phyloP scores from a whole-genome alignment of 306 rosid species.

The Quercus dentata region DNA sequence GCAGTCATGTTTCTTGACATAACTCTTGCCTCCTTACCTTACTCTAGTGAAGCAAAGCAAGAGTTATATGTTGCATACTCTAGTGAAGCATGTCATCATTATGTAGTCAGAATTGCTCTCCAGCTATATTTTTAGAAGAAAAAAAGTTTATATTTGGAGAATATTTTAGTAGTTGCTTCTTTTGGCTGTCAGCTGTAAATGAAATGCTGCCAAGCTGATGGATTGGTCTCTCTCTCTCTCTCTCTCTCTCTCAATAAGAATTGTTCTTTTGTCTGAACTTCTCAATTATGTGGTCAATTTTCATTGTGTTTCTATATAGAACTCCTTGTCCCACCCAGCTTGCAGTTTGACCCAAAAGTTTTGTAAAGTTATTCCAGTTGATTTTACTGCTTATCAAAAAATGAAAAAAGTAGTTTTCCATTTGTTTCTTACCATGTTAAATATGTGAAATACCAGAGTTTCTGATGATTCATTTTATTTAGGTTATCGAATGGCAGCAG shows the following conservation, averaged over 20 bases:
- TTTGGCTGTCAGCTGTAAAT: background rate
- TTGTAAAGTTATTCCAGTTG: background rate
- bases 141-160: background rate
- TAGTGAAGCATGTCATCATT: too few species aligned
- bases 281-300: too few species aligned
- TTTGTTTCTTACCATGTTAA: background rate
- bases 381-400: too few species aligned
- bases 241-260: background rate
- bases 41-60: too few species aligned
- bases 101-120: background rate
- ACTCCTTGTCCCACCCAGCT: background rate
- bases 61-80: too few species aligned
- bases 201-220: background rate
- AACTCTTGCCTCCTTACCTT: too few species aligned
- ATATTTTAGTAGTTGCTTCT: background rate
- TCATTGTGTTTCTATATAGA: too few species aligned
- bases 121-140: background rate
- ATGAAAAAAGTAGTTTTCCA: too few species aligned
- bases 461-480: conserved; percentile 20
- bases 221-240: background rate
- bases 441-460: background rate
- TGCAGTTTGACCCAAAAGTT: background rate
- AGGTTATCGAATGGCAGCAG: conserved; percentile 98
- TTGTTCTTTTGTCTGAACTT: background rate
- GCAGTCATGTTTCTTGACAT: too few species aligned